Evolutionary conservation across 139 green algal genomes (phyloP), one percentile per base, ranked within the genome.

Genomic region (Chlorella sp.): DNA sequence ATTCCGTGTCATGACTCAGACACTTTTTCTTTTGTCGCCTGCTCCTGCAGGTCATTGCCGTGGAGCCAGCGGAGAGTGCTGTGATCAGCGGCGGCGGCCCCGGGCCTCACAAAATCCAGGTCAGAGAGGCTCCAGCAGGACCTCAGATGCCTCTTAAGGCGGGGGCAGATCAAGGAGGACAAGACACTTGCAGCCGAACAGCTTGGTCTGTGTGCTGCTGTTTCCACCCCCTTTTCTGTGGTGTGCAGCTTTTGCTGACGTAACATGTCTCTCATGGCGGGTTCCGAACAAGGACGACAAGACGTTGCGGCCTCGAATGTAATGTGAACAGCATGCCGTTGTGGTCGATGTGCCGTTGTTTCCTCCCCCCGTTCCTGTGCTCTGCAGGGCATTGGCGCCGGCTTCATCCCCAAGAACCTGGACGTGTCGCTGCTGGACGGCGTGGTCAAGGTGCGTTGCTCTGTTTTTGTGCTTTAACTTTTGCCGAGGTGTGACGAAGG

Each of bases 81-180:
- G 93, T 98, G 39, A 91, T 96, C 86, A 81, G 40, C 85, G 93
- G 96, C 48, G 95, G 96, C 87, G 94, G 92, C 85, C 97, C 97
- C 19, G 96, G 96, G 0, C 97, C 97, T 18, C 97, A 99, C 94
- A 99, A 99, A 92, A 99, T 99, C 91, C 97, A 98, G 88, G 96
- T 92, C n/a, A n/a, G n/a, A n/a, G n/a, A n/a, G n/a, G n/a, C n/a
- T n/a, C n/a, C n/a, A n/a, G n/a, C n/a, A n/a, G n/a, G n/a, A n/a
- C n/a, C n/a, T n/a, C n/a, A n/a, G n/a, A n/a, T n/a, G n/a, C n/a
- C n/a, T n/a, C n/a, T n/a, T n/a, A n/a, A n/a, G n/a, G n/a, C n/a
- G n/a, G n/a, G n/a, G n/a, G n/a, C n/a, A n/a, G n/a, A n/a, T n/a
- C n/a, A n/a, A n/a, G n/a, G n/a, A n/a, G n/a, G n/a, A n/a, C n/a